Base-by-base conservation (phyloP, 345 rosid species). In the Capsella bursapastoris region DNA sequence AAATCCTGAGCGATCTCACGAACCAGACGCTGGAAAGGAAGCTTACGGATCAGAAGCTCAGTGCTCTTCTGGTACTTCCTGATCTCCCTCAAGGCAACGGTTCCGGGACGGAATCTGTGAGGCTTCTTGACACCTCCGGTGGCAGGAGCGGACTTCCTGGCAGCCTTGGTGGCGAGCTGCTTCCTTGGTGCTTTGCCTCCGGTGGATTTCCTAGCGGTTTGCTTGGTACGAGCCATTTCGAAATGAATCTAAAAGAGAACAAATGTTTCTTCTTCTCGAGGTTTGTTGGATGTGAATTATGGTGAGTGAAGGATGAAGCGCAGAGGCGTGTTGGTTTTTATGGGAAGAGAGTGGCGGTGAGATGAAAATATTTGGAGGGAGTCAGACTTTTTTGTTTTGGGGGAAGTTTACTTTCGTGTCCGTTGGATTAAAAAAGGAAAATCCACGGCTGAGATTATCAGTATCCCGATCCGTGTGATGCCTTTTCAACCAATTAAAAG, bases 61-160 rank as follows among this genome's bases (percentile, higher is more conserved):
- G 88, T 85, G 37, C 86, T 85, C 72, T 85, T 81, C 75, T 85
- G 88, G 57, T 85, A 85, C 62, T 85, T 85, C 18, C 87, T 65
- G 66, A 85, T 85, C 51, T 85, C 89, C 1, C 89, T 75, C 2
- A 85, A 57, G 0, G 89, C 89, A 1, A 85, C 89, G 0, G 89
- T 85, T 34, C 87, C 87, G 0, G 89, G 86, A 56, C 89, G 81
- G 75, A 85, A 85, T 58, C 89, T 78, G 51, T 85, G 89, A 0
- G 89, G 89, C 80, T 85, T 85, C 75, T 85, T 85, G 12, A 85
- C 89, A 14, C 89, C 89, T 2, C 87, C 89, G 28, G 89, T 85
- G 2, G 89, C 89, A 7, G 89, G 89, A 0, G 89, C 89, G 0
- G 87, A 85, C 15, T 85, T 85, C 57, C 89, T 78, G 0, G 89